Conservation (phyloP, 2,329 filamentous ascomycete species). For the Fulvia fulva region DNA sequence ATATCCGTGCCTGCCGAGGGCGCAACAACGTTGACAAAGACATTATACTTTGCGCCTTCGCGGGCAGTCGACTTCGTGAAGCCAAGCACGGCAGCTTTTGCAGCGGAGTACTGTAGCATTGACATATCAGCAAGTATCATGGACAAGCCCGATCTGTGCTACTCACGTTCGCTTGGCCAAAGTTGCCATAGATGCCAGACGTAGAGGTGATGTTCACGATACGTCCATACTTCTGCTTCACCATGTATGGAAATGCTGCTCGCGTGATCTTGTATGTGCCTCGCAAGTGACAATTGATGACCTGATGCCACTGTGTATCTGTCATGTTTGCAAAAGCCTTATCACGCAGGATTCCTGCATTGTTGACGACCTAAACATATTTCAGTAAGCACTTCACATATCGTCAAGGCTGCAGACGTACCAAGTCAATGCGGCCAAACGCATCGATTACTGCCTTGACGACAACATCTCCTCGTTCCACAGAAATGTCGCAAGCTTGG, state of each 20-base stretch:
- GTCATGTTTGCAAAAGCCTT: conserved; percentile 98
- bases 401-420: conserved; percentile 37
- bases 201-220: conserved; percentile 94
- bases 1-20: conserved; percentile 93
- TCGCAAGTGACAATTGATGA: conserved; percentile 83
- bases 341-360: conserved; percentile 91
- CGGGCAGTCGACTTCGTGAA: conserved; percentile 87
- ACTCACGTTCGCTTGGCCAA: conserved; percentile 80
- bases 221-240: conserved; percentile 97
- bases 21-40: conserved; percentile 93
- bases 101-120: conserved; percentile 4
- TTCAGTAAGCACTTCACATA: background rate
- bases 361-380: conserved; percentile 63
- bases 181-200: conserved; percentile 96
- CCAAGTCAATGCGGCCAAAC: conserved; percentile 85
- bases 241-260: conserved; percentile 92
- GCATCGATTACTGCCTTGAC: conserved; percentile 88
- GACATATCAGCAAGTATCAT: conserved; percentile 37
- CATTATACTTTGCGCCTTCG: conserved; percentile 94
- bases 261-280: conserved; percentile 95
- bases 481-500: conserved; percentile 84
- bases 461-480: conserved; percentile 83
- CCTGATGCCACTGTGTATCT: conserved; percentile 83
- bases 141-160: background rate
- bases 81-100: conserved; percentile 70